Evolutionary conservation across 2,329 filamentous ascomycete genomes (phyloP).

Genomic region (Cladophialophora psammophila): DNA sequence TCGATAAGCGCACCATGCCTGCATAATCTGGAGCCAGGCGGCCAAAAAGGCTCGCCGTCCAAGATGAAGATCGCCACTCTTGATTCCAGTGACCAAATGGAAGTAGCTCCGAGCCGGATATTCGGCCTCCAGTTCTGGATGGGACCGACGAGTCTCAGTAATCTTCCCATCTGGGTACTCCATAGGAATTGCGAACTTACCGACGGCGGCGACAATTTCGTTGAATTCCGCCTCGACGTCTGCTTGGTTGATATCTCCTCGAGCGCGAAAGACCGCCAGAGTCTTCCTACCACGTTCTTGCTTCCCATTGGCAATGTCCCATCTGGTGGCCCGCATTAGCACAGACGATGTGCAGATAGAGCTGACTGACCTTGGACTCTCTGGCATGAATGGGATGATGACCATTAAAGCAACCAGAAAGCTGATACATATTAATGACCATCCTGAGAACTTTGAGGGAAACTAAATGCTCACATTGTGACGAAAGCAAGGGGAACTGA

Average conservation of each 20-base stretch:
- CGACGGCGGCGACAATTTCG: constrained; percentile 2
- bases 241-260: constrained; percentile 5
- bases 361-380: constrained; percentile 5
- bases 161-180: not conserved
- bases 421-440: not conserved
- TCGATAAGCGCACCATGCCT: constrained; percentile 61
- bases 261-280: constrained; percentile 6
- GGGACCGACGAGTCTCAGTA: not conserved
- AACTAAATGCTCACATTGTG: not conserved
- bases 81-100: constrained; percentile 71
- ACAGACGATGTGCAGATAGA: not conserved
- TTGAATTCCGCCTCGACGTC: constrained; percentile 1
- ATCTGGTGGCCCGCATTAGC: not conserved
- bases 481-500: constrained; percentile 1
- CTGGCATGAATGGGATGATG: constrained; percentile 11
- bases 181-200: not conserved
- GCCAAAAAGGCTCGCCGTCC: constrained; percentile 73
- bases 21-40: constrained; percentile 75
- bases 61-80: constrained; percentile 70
- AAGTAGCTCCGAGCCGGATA: constrained; percentile 64
- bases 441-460: not conserved
- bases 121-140: constrained; percentile 62
- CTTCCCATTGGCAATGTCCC: constrained; percentile 8
- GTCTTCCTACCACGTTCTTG: constrained; percentile 8
- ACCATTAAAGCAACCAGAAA: constrained; percentile 3